These are phyloP conservation scores for Pneumocystis canis DNA, from an alignment of 1,139 yeast genomes.

Conservation along the genomic window DNA sequence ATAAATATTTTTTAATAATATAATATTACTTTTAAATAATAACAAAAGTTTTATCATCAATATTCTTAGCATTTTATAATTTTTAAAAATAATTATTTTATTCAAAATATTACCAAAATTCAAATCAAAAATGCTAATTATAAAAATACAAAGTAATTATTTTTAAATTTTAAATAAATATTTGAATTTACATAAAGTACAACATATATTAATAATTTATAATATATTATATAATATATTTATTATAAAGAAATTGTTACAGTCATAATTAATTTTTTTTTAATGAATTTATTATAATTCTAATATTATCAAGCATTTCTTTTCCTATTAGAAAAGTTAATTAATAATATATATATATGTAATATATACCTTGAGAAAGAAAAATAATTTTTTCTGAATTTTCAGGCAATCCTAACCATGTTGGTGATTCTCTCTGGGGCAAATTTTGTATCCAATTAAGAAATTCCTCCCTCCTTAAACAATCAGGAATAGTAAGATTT, in stretches of 20 bases:
- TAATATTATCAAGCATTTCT: not conserved
- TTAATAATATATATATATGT: not conserved
- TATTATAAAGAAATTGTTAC: not conserved
- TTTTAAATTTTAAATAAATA: no score
- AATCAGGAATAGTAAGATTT: slow-evolving; percentile 36
- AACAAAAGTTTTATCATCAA: no score
- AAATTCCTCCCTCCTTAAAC: slow-evolving; percentile 28
- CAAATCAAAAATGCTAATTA: no score
- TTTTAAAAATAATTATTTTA: no score
- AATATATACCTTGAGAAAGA: slow-evolving; percentile 16
- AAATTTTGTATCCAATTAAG: slow-evolving; percentile 38
- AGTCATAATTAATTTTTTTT: not conserved
- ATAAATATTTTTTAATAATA: no score
- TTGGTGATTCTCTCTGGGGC: slow-evolving; percentile 46
- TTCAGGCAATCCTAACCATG: slow-evolving; percentile 47
- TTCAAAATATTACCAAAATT: no score
- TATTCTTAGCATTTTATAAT: no score
- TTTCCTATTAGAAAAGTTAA: not conserved
- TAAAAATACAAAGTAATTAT: no score
- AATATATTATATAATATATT: not conserved
- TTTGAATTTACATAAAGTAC: not conserved
- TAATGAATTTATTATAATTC: not conserved
- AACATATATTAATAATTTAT: not conserved
- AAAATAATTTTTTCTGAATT: slow-evolving; percentile 29
- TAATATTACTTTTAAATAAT: no score